A percentile compares a stretch with the other conserved stretches of the same genome.
Evolutionary conservation across 352 stramenopile genomes (phyloP).

Genomic region (Phytophthora nicotianae): DNA sequence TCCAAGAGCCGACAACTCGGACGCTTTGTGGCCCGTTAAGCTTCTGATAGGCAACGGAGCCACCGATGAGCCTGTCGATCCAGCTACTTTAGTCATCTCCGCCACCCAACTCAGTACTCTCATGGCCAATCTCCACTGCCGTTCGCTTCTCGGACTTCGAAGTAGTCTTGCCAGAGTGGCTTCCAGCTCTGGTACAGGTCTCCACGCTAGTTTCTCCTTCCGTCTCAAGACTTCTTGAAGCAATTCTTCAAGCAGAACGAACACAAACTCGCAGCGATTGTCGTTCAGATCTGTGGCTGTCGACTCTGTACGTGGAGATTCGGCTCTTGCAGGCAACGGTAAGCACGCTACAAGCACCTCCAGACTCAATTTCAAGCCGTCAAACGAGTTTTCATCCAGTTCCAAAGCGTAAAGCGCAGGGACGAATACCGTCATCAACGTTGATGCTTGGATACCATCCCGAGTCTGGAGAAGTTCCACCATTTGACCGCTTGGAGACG

Average conservation of each 20-base stretch:
- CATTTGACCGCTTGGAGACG: conserved; percentile 9
- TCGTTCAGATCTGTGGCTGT: background rate
- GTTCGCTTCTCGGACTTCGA: conserved; percentile 37
- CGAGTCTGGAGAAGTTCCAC: conserved; percentile 14
- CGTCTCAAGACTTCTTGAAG: conserved; percentile 32
- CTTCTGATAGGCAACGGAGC: conserved; percentile 23
- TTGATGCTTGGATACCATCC: conserved; percentile 5
- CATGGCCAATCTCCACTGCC: conserved; percentile 46
- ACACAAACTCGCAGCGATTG: conserved; percentile 7
- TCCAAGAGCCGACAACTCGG: conserved; percentile 12
- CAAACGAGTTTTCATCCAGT: conserved; percentile 8
- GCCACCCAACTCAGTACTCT: conserved; percentile 49
- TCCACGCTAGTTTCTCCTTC: conserved; percentile 36
- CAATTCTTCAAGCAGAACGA: conserved; percentile 51
- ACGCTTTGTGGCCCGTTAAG: conserved; percentile 13
- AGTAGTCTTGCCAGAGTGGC: conserved; percentile 44
- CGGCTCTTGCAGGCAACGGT: conserved; percentile 15
- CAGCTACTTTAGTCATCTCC: conserved; percentile 15
- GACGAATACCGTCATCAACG: conserved; percentile 24
- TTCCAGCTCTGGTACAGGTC: conserved; percentile 37
- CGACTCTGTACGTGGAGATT: background rate
- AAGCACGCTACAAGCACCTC: conserved; percentile 39
- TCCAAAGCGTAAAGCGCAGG: conserved; percentile 26
- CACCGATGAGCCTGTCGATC: conserved; percentile 4
- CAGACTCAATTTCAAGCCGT: conserved; percentile 30